Percentiles rank a stretch among this genome's conserved stretches.
These are phyloP conservation scores for Talaromyces sp. DNA, from an alignment of 2,329 filamentous ascomycete species.

Conservation along the genomic window DNA sequence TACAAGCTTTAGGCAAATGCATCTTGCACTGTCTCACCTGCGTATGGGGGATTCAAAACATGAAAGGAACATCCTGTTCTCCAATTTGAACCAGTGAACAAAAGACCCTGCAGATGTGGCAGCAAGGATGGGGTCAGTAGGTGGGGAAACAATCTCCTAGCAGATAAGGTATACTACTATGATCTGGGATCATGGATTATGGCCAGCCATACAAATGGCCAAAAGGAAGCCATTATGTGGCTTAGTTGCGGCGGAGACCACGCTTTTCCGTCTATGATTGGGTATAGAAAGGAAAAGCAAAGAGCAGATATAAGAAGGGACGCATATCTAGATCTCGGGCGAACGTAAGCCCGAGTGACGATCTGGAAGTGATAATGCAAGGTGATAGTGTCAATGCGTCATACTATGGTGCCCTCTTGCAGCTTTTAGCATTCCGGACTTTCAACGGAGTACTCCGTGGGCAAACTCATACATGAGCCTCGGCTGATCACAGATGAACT, in stretches of 20 bases:
- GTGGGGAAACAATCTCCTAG: conserved; percentile 5
- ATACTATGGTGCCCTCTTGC: neutral
- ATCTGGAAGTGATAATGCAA: conserved; percentile 2
- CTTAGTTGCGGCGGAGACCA: conserved; percentile 10
- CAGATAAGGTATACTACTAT: neutral
- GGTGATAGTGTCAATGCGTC: conserved; percentile 4
- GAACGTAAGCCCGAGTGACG: conserved; percentile 13
- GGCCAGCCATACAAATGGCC: neutral
- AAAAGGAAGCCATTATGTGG: neutral
- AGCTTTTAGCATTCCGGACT: no score
- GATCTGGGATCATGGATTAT: conserved; percentile 7
- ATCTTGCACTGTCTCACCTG: neutral
- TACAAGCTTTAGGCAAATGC: neutral
- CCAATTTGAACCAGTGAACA: neutral
- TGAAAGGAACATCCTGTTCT: neutral
- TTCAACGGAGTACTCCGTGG: neutral
- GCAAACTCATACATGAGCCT: conserved; percentile 5
- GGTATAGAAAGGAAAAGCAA: conserved; percentile 5
- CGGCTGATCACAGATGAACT: conserved; percentile 6
- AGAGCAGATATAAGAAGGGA: conserved; percentile 7
- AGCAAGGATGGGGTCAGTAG: neutral
- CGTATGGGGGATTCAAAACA: neutral
- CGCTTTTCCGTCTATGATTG: neutral
- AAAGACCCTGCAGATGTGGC: neutral
- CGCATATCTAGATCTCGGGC: conserved; percentile 11